phyloP scores from a whole-genome alignment of 768 basidiomycete species.

The Russula vinacea region DNA sequence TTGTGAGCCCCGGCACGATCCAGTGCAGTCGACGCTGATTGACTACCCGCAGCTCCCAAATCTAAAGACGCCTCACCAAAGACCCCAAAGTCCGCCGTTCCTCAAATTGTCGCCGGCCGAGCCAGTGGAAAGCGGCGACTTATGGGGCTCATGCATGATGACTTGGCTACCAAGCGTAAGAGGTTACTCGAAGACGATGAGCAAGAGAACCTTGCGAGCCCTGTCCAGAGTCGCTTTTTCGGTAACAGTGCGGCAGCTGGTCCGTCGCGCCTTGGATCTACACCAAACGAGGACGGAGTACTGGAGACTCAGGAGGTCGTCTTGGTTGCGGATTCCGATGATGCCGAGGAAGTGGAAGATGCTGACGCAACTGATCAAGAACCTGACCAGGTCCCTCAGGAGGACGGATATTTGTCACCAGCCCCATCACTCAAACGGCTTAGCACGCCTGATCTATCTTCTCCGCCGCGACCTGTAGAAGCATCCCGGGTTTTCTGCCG shows the following conservation, averaged over 20 bases:
- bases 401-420: slow-evolving; percentile 83
- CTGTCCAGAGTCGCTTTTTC: slow-evolving; percentile 30
- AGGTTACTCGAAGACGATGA: slow-evolving; percentile 37
- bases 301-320: slow-evolving; percentile 35
- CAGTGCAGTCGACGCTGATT: background rate
- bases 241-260: slow-evolving; percentile 9
- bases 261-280: slow-evolving; percentile 7
- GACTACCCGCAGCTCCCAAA: slow-evolving; percentile 23
- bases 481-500: slow-evolving; percentile 18
- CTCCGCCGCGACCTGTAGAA: slow-evolving; percentile 47
- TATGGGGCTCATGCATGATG: slow-evolving; percentile 65
- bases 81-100: slow-evolving; percentile 11
- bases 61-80: slow-evolving; percentile 19
- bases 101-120: slow-evolving; percentile 43
- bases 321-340: slow-evolving; percentile 40
- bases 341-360: slow-evolving; percentile 41
- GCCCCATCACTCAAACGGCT: slow-evolving; percentile 48
- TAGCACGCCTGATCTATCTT: slow-evolving; percentile 62
- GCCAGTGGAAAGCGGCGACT: slow-evolving; percentile 76
- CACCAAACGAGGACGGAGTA: slow-evolving; percentile 32
- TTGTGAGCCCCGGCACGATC: slow-evolving; percentile 32
- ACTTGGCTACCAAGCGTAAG: slow-evolving; percentile 52
- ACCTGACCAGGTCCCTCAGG: slow-evolving; percentile 56
- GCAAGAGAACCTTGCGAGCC: slow-evolving; percentile 43
- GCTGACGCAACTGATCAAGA: slow-evolving; percentile 39